These are phyloP conservation scores for Dendrocalamus latiflorus DNA, from an alignment of 202 grass and related monocot species.

Conservation along the genomic window DNA sequence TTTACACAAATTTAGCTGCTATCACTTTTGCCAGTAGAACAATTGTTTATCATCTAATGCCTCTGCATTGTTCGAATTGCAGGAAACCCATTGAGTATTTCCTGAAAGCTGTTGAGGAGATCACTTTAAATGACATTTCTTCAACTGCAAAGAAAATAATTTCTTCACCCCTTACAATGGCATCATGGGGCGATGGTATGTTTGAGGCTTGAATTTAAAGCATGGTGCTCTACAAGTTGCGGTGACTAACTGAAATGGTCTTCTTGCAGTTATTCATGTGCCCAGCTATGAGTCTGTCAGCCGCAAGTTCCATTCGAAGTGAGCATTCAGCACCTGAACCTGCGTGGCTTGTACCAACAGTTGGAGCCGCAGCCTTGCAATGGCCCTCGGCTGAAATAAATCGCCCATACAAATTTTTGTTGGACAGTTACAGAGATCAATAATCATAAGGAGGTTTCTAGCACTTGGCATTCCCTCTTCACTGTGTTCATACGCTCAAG, in stretches of 20 bases:
- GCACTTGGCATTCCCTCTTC: background rate
- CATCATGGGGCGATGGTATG: conserved; percentile 22
- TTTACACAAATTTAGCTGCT: background rate
- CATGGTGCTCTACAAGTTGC: background rate
- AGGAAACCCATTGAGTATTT: conserved; percentile 70
- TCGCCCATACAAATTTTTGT: background rate
- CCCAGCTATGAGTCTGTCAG: conserved; percentile 62
- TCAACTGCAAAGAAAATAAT: conserved; percentile 47
- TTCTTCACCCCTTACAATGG: conserved; percentile 58
- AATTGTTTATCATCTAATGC: background rate
- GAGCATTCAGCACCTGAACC: background rate
- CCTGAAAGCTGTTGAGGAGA: conserved; percentile 48
- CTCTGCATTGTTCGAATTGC: background rate
- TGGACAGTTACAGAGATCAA: background rate
- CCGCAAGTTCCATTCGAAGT: conserved; percentile 48
- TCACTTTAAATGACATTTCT: conserved; percentile 50
- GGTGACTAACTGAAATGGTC: background rate
- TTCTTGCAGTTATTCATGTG: conserved; percentile 21
- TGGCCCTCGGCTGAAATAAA: background rate
- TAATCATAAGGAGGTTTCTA: background rate
- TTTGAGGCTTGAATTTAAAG: background rate
- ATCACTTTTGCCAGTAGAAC: background rate
- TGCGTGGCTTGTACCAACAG: background rate
- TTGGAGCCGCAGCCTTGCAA: background rate
- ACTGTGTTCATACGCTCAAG: background rate